phyloP scores from a whole-genome alignment of 2,329 filamentous ascomycete species.

The Neonectria faginata region DNA sequence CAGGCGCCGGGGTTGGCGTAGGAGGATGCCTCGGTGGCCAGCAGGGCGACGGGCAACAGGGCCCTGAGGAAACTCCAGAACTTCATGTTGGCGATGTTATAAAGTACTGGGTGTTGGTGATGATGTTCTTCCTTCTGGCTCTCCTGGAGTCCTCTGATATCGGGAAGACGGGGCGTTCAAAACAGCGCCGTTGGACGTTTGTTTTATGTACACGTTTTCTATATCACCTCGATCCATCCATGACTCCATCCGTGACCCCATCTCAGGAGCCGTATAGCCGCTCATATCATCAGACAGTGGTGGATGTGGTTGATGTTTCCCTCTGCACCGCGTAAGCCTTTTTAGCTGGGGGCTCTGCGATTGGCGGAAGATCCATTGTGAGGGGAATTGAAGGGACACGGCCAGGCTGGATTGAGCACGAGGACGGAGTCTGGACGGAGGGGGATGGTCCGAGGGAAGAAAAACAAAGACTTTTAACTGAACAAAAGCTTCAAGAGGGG shows the following conservation, averaged over 20 bases:
- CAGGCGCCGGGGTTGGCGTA: constrained; percentile 51
- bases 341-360: constrained; percentile 14
- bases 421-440: constrained; percentile 5
- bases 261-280: neutral
- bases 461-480: neutral
- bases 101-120: neutral
- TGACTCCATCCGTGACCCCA: neutral
- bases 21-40: constrained; percentile 52
- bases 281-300: neutral
- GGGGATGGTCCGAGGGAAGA: constrained; percentile 11
- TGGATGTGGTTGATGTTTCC: neutral
- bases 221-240: neutral
- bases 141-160: neutral
- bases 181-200: neutral
- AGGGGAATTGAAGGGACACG: constrained; percentile 24
- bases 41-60: constrained; percentile 18
- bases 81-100: constrained; percentile 23
- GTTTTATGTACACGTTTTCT: neutral
- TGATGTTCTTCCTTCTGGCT: neutral
- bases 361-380: constrained; percentile 28
- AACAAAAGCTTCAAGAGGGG: neutral
- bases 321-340: neutral
- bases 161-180: neutral
- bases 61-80: constrained; percentile 26
- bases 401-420: neutral